These are phyloP conservation scores for Talaromyces sp. DNA, from an alignment of 2,329 filamentous ascomycete genomes.

Conservation along the genomic window DNA sequence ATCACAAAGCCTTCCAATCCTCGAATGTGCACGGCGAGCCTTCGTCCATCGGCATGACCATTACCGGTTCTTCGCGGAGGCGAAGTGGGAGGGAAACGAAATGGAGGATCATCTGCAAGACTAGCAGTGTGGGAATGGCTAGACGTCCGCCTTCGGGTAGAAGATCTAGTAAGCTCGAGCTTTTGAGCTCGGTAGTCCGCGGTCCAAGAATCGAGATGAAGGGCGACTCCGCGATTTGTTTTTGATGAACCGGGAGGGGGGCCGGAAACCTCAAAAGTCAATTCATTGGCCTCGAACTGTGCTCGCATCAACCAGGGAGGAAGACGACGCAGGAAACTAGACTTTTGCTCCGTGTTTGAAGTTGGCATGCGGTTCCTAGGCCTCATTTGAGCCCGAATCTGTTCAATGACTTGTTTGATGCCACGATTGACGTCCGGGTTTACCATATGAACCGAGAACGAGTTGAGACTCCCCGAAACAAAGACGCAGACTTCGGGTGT, in stretches of 20 bases:
- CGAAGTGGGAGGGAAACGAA: constrained; percentile 47
- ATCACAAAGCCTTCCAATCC: constrained; percentile 88
- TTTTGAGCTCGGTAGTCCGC: constrained; percentile 84
- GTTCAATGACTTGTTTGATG: constrained; percentile 81
- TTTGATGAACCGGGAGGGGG: constrained; percentile 78
- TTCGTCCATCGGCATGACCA: constrained; percentile 66
- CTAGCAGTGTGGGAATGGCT: constrained; percentile 54
- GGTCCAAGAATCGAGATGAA: constrained; percentile 83
- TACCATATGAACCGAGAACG: constrained; percentile 82
- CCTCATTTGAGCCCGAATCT: constrained; percentile 67
- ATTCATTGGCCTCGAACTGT: constrained; percentile 79
- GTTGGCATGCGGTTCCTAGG: constrained; percentile 51
- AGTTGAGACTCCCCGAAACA: constrained; percentile 72
- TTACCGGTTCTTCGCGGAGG: constrained; percentile 40
- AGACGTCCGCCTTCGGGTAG: constrained; percentile 64
- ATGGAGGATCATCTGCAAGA: constrained; percentile 58
- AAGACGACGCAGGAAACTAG: constrained; percentile 69
- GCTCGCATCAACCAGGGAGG: constrained; percentile 82
- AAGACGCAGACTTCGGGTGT: constrained; percentile 80
- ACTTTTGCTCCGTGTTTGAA: constrained; percentile 49
- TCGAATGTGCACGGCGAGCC: constrained; percentile 72
- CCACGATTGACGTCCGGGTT: constrained; percentile 90
- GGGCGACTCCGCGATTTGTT: constrained; percentile 71
- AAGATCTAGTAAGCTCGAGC: constrained; percentile 50
- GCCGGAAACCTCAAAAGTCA: constrained; percentile 85